Evolutionary conservation across 2,329 filamentous ascomycete species (phyloP).

Genomic region (Diaporthe velutina): DNA sequence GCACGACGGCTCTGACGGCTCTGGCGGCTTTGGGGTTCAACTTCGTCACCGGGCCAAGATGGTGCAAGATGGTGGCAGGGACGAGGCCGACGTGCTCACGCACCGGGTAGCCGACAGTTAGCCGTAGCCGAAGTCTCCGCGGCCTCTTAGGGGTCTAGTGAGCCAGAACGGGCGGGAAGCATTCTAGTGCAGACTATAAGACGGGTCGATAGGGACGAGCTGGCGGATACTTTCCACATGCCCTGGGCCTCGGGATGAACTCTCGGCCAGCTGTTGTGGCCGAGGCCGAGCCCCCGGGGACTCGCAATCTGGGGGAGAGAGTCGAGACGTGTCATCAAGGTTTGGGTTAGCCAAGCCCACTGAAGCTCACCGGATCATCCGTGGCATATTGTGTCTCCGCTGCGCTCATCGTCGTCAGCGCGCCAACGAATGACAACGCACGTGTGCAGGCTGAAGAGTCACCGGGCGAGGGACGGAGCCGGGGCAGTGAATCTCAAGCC

Average conservation of each 20-base stretch:
- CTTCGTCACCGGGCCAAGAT: no score
- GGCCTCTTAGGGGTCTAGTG: neutral
- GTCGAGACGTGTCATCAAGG: neutral
- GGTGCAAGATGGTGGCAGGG: neutral
- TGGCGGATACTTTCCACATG: neutral
- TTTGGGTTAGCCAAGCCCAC: neutral
- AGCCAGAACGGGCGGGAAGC: neutral
- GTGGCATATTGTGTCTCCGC: neutral
- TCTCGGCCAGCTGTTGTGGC: slow-evolving; percentile 22
- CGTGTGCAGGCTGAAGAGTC: slow-evolving; percentile 16
- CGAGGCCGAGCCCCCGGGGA: slow-evolving; percentile 8
- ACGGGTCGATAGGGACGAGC: neutral
- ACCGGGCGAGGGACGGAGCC: neutral
- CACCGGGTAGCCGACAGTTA: slow-evolving; percentile 1
- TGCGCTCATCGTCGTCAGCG: neutral
- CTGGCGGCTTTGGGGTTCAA: no score
- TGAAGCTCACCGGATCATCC: slow-evolving; percentile 10
- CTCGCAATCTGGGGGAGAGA: neutral
- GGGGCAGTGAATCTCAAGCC: neutral
- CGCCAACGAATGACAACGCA: neutral
- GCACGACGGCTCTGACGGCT: neutral
- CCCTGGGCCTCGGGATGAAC: slow-evolving; percentile 23
- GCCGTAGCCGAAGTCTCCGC: slow-evolving; percentile 23
- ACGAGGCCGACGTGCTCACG: neutral
- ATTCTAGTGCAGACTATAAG: neutral